Conservation (phyloP, 78 protist species). For the Speleostelium caveatum region DNA sequence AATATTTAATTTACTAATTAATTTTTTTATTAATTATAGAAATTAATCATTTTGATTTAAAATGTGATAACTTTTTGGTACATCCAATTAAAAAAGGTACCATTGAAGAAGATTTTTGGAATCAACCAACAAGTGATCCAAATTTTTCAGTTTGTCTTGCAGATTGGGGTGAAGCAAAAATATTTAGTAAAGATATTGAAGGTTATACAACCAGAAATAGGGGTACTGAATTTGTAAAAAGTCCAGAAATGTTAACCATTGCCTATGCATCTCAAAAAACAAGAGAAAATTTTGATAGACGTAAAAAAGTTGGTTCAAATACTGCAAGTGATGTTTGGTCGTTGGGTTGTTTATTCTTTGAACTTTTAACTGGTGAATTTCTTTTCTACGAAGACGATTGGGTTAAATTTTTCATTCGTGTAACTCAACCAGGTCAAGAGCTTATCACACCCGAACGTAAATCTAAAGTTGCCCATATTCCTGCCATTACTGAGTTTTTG, state of each 20-base stretch:
- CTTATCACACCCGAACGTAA: slow-evolving; percentile 62
- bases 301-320: slow-evolving; percentile 86
- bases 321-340: slow-evolving; percentile 94
- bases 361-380: slow-evolving; percentile 92
- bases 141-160: slow-evolving; percentile 81
- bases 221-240: slow-evolving; percentile 96
- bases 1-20: not conserved
- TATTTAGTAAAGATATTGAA: slow-evolving; percentile 83
- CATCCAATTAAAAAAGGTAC: slow-evolving; percentile 69
- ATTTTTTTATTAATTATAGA: slow-evolving; percentile 20
- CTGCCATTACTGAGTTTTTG: slow-evolving; percentile 81
- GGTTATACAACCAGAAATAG: slow-evolving; percentile 87
- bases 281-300: slow-evolving; percentile 82
- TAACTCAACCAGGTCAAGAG: slow-evolving; percentile 80
- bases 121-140: slow-evolving; percentile 61
- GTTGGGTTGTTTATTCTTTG: slow-evolving; percentile 93
- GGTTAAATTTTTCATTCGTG: slow-evolving; percentile 90
- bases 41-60: slow-evolving; percentile 93
- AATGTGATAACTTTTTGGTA: slow-evolving; percentile 90
- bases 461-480: slow-evolving; percentile 41
- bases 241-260: slow-evolving; percentile 95
- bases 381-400: slow-evolving; percentile 92
- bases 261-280: slow-evolving; percentile 77
- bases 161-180: slow-evolving; percentile 94
- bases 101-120: slow-evolving; percentile 74